A percentile compares a stretch with the other conserved stretches of the same genome.
Evolutionary conservation across 352 stramenopile genomes (phyloP).

Genomic region (Pythium phragmitis): DNA sequence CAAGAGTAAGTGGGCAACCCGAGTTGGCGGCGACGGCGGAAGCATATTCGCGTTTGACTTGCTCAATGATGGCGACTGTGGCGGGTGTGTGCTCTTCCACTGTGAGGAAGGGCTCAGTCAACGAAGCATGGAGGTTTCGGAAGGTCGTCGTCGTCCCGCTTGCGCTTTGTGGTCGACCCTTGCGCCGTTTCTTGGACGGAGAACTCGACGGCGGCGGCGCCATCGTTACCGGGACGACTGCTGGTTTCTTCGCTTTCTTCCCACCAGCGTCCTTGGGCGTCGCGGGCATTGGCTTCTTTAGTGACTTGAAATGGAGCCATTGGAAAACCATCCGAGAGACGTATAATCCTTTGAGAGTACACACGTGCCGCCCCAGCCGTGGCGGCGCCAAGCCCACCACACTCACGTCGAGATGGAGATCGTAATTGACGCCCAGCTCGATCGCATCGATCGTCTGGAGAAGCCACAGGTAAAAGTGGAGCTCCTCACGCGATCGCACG

Average conservation of each 20-base stretch:
- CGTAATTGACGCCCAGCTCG: conserved; percentile 50
- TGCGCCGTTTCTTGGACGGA: conserved; percentile 34
- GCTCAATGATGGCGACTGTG: conserved; percentile 12
- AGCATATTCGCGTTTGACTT: conserved; percentile 1
- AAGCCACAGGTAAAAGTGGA: conserved; percentile 57
- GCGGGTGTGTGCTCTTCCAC: too few relatives aligned
- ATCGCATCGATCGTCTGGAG: conserved; percentile 49
- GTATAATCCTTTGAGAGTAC: conserved; percentile 53
- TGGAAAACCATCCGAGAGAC: conserved; percentile 50
- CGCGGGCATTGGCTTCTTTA: conserved; percentile 20
- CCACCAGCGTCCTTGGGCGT: not conserved
- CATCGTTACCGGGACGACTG: not conserved
- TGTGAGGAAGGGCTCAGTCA: not conserved
- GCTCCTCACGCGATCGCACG: conserved; percentile 32
- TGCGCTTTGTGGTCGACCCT: conserved; percentile 23
- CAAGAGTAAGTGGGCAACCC: conserved; percentile 41
- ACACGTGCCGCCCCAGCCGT: conserved; percentile 30
- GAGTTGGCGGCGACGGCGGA: conserved; percentile 33
- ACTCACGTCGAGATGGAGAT: conserved; percentile 24
- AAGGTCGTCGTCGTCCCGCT: not conserved
- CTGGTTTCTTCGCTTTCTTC: not conserved
- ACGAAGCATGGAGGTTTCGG: not conserved
- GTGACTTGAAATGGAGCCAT: conserved; percentile 38
- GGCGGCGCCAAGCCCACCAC: not conserved
- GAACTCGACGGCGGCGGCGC: conserved; percentile 8